Conservation (phyloP, 108 stramenopile genomes). For the Schizochytrium sp. region DNA sequence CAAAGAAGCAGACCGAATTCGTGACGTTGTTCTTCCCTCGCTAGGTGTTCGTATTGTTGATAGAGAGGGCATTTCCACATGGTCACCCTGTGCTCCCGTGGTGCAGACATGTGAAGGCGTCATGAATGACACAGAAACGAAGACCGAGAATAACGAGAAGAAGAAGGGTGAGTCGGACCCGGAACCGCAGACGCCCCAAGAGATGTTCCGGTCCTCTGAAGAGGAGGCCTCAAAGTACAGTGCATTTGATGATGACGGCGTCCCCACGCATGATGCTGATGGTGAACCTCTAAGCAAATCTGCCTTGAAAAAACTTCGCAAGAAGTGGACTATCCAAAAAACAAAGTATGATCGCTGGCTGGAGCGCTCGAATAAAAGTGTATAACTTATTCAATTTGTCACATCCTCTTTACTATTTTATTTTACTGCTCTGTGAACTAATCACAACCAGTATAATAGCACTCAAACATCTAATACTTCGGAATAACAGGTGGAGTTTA, state of each 20-base stretch:
- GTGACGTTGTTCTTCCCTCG: slow-evolving; percentile 85
- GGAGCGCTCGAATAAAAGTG: background rate
- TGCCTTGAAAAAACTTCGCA: slow-evolving; percentile 73
- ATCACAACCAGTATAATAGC: too few relatives aligned
- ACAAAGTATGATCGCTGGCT: slow-evolving; percentile 71
- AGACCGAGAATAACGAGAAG: slow-evolving; percentile 83
- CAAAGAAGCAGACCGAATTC: slow-evolving; percentile 84
- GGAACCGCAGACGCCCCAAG: slow-evolving; percentile 64
- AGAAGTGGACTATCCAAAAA: slow-evolving; percentile 71
- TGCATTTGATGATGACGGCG: slow-evolving; percentile 77
- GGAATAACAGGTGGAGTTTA: too few relatives aligned
- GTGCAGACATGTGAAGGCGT: slow-evolving; percentile 79
- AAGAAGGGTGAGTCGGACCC: slow-evolving; percentile 68
- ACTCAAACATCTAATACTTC: too few relatives aligned
- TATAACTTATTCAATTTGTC: too few relatives aligned
- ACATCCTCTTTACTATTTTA: too few relatives aligned
- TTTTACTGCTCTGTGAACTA: too few relatives aligned
- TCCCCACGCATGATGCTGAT: slow-evolving; percentile 73
- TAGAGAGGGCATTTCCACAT: slow-evolving; percentile 16
- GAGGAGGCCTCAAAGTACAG: slow-evolving; percentile 74
- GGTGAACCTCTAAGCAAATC: slow-evolving; percentile 73
- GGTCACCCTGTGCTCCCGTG: slow-evolving; percentile 44
- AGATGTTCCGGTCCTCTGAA: slow-evolving; percentile 73
- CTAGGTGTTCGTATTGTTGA: slow-evolving; percentile 94
- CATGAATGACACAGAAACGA: slow-evolving; percentile 82